Evolutionary conservation across 78 protist genomes (phyloP).

Genomic region (Dictyostelium capitatum): DNA sequence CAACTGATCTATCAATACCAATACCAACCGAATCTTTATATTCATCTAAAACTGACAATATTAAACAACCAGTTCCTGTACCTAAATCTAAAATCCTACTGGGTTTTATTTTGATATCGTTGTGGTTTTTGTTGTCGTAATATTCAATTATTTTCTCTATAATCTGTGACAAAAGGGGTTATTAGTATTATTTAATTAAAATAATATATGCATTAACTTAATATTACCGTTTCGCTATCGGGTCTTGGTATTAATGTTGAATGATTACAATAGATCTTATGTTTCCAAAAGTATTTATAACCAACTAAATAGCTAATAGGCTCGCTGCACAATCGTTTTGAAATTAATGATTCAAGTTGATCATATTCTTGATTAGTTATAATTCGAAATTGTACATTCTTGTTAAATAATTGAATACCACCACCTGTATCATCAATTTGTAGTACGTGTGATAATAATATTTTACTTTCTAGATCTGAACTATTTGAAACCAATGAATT

Average conservation of each 20-base stretch:
- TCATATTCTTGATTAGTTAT: background rate
- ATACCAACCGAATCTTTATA: constrained; percentile 18
- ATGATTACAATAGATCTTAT: constrained; percentile 34
- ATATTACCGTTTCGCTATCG: constrained; percentile 59
- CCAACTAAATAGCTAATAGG: constrained; percentile 70
- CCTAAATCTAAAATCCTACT: constrained; percentile 49
- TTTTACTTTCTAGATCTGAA: constrained; percentile 28
- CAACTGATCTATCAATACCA: constrained; percentile 54
- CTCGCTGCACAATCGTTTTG: constrained; percentile 38
- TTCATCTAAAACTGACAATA: constrained; percentile 37
- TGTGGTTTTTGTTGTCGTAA: background rate
- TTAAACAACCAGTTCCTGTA: constrained; percentile 72
- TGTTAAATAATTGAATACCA: background rate
- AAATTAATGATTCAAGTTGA: background rate
- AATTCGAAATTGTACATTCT: background rate
- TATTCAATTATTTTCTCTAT: constrained; percentile 32
- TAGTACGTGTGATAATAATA: constrained; percentile 29
- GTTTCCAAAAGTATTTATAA: constrained; percentile 73
- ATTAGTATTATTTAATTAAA: background rate
- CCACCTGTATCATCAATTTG: background rate
- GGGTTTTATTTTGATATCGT: background rate
- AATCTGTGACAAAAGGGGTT: constrained; percentile 15
- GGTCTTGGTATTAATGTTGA: constrained; percentile 70
- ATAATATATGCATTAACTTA: background rate
- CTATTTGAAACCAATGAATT: constrained; percentile 12